Evolutionary conservation across 2,329 filamentous ascomycete genomes (phyloP).

Genomic region (Diaporthe ampelina): DNA sequence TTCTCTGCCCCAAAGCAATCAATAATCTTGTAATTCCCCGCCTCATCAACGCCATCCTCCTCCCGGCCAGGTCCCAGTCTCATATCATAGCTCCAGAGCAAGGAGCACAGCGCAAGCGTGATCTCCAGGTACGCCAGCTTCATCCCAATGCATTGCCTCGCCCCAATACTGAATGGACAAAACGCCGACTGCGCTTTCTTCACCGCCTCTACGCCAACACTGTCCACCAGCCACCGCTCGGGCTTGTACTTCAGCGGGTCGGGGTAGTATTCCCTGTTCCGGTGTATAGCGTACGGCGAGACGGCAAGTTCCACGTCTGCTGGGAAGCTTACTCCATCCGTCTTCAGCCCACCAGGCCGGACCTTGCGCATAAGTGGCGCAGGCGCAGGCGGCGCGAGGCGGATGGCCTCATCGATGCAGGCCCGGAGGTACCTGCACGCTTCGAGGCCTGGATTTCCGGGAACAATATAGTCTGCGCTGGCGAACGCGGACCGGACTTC

Average conservation of each 20-base stretch:
- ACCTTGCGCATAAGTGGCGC: no score
- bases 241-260: not conserved
- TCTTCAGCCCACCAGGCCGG: slow-evolving; percentile 14
- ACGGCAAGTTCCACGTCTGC: slow-evolving; percentile 42
- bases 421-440: slow-evolving; percentile 45
- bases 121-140: slow-evolving; percentile 3
- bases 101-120: slow-evolving; percentile 17
- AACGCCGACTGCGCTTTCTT: slow-evolving; percentile 17
- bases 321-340: slow-evolving; percentile 42
- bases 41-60: not conserved
- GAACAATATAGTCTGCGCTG: not conserved
- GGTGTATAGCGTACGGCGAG: slow-evolving; percentile 44
- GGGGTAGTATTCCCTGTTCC: slow-evolving; percentile 34
- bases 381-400: no score
- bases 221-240: slow-evolving; percentile 15
- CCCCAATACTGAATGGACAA: slow-evolving; percentile 3
- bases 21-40: not conserved
- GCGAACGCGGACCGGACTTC: slow-evolving; percentile 2
- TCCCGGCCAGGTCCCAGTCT: not conserved
- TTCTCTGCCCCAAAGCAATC: slow-evolving; percentile 9
- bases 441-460: not conserved
- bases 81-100: not conserved
- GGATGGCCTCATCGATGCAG: no score
- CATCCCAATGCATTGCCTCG: not conserved
- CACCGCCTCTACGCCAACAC: slow-evolving; percentile 1